phyloP scores from a whole-genome alignment of 129 eudicot genomes.

The Ambrosia trifida region DNA sequence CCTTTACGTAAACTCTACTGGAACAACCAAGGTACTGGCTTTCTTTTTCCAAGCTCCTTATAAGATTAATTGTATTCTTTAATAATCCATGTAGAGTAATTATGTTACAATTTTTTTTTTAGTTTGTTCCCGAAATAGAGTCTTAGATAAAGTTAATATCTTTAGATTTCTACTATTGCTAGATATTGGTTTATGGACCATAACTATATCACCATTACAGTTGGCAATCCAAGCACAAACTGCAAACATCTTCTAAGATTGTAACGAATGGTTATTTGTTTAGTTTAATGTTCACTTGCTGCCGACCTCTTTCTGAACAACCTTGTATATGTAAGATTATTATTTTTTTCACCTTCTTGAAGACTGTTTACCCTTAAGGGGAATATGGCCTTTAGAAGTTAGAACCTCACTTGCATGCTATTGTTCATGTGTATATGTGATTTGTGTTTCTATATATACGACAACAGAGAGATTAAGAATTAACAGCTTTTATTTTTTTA shows the following conservation, averaged over 20 bases:
- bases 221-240: slow-evolving; percentile 10
- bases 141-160: neutral
- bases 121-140: neutral
- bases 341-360: neutral
- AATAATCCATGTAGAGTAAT: neutral
- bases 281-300: neutral
- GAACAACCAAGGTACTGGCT: slow-evolving; percentile 77
- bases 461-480: neutral
- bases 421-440: neutral
- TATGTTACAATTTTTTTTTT: too few species aligned
- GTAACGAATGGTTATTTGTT: neutral
- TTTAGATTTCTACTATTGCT: neutral
- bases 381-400: neutral
- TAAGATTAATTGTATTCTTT: neutral
- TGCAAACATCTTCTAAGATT: neutral
- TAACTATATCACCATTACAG: neutral
- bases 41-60: slow-evolving; percentile 15
- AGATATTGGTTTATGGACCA: neutral
- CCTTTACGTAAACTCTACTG: slow-evolving; percentile 88
- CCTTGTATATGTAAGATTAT: neutral
- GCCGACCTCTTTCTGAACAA: neutral
- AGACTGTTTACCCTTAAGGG: neutral
- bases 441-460: neutral
- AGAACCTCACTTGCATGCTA: neutral
- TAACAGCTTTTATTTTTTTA: neutral